Conservation (phyloP, 176 grass and related monocot genomes). For the Echinochloa phyllopogon region DNA sequence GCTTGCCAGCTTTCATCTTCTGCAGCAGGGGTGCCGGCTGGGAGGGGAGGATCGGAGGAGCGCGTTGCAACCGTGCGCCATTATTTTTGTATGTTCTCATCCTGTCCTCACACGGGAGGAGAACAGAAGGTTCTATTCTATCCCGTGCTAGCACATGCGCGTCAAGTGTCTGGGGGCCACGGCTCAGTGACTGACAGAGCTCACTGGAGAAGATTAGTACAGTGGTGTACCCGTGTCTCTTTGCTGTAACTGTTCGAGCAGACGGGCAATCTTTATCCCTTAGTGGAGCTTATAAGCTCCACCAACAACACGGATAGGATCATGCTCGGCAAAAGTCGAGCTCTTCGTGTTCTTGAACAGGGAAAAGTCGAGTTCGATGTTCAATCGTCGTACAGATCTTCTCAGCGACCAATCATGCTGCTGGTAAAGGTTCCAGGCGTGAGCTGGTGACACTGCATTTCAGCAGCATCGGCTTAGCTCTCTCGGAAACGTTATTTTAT, state of each 20-base stretch:
- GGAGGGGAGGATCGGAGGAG: too few species aligned
- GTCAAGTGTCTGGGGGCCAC: not conserved
- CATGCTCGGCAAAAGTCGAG: not conserved
- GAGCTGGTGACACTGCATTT: not conserved
- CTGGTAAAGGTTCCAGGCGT: not conserved
- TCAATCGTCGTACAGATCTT: not conserved
- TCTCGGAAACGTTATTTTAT: not conserved
- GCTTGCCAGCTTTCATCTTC: not conserved
- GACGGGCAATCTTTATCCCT: not conserved
- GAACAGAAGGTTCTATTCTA: conserved; percentile 8
- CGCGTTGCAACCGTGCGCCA: not conserved
- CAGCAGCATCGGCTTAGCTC: too few species aligned
- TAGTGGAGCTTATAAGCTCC: not conserved
- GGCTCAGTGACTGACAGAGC: not conserved
- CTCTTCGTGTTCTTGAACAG: not conserved
- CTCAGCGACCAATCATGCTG: not conserved
- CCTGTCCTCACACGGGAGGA: not conserved
- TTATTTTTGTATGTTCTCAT: not conserved
- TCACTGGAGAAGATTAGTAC: not conserved
- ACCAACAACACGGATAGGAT: not conserved
- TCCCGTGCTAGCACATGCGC: not conserved
- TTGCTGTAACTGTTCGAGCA: not conserved
- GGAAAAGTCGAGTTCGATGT: not conserved
- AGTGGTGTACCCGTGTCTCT: not conserved
- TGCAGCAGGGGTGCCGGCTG: not conserved